Conservation (phyloP, 1,284 basidiomycete species). For the Inonotus hispidus region DNA sequence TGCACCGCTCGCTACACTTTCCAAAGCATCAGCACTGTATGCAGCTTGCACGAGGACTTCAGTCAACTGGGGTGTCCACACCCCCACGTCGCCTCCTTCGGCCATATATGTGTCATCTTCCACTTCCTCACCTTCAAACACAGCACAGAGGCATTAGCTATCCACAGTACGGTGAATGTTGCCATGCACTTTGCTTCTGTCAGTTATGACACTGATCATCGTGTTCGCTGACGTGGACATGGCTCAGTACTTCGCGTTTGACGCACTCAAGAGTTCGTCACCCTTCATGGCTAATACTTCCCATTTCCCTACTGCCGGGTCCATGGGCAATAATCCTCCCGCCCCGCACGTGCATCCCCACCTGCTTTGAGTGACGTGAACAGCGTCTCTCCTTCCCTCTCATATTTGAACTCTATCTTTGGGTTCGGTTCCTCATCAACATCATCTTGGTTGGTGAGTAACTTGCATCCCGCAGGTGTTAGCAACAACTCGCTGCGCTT, state of each 20-base stretch:
- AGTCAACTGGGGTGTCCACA: constrained; percentile 53
- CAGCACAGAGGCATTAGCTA: no score
- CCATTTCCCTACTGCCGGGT: not conserved
- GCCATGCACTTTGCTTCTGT: constrained; percentile 14
- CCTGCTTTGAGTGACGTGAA: constrained; percentile 7
- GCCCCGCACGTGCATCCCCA: not conserved
- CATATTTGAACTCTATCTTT: constrained; percentile 6
- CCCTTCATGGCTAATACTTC: not conserved
- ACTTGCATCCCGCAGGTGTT: not conserved
- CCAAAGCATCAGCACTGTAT: constrained; percentile 70
- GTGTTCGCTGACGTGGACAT: constrained; percentile 6
- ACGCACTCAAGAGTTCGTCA: constrained; percentile 1
- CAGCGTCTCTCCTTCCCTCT: constrained; percentile 1
- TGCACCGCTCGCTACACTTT: constrained; percentile 56
- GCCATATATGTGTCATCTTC: not conserved
- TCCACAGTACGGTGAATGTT: constrained; percentile 21
- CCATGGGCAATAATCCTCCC: not conserved
- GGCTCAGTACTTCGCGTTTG: constrained; percentile 5
- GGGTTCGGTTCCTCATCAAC: not conserved
- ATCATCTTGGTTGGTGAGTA: constrained; percentile 2
- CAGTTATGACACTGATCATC: not conserved
- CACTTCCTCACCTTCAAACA: constrained; percentile 17
- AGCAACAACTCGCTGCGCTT: not conserved
- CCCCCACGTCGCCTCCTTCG: constrained; percentile 16
- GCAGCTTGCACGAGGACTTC: constrained; percentile 58